phyloP scores from a whole-genome alignment of 2,329 filamentous ascomycete species.

The Falciphora oryzae region DNA sequence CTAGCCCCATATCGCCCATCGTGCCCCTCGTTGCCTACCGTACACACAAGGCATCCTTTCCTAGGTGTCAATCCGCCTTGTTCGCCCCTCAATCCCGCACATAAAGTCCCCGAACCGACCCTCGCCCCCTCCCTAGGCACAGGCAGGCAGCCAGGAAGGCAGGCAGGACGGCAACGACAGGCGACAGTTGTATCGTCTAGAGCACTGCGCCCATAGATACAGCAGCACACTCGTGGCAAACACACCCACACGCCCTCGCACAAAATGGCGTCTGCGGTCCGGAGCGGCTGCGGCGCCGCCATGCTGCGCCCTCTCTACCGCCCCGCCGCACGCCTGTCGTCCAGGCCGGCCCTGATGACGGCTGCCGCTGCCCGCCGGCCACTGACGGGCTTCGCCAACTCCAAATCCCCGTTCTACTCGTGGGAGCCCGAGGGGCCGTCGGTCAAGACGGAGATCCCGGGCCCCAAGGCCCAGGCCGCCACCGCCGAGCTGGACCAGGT shows the following conservation, averaged over 20 bases:
- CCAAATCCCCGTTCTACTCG: conserved; percentile 22
- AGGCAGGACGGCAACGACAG: no score
- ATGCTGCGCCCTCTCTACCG: conserved; percentile 14
- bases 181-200: no score
- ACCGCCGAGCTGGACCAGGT: conserved; percentile 68
- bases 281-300: conserved; percentile 12
- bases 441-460: conserved; percentile 62
- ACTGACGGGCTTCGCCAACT: conserved; percentile 19
- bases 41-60: no score
- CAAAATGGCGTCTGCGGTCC: conserved; percentile 11
- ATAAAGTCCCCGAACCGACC: no score
- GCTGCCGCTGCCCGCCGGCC: conserved; percentile 14
- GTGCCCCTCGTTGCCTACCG: no score
- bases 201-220: no score
- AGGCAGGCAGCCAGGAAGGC: no score
- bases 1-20: no score
- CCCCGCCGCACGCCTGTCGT: conserved; percentile 11
- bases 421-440: conserved; percentile 46
- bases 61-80: no score
- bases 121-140: no score
- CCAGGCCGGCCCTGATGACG: conserved; percentile 11
- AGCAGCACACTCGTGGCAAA: no score
- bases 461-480: conserved; percentile 64
- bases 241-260: background rate
- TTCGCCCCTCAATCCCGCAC: no score